Evolutionary conservation across 129 eudicot species (phyloP).

Genomic region (Flaveria trinervia): DNA sequence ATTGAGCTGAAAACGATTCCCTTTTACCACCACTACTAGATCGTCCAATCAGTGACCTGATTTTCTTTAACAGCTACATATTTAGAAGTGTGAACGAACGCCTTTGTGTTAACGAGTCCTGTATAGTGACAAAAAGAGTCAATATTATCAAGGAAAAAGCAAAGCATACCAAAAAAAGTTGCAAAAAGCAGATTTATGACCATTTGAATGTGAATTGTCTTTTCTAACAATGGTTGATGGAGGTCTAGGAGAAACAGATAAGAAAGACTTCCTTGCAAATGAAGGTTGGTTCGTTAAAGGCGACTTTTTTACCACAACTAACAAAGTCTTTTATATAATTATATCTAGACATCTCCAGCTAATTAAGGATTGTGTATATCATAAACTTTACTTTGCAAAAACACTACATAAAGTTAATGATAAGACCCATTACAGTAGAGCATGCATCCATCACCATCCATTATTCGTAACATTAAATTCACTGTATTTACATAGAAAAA

Average conservation of each 20-base stretch:
- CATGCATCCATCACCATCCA: slow-evolving; percentile 24
- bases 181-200: slow-evolving; percentile 27
- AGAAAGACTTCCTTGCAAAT: slow-evolving; percentile 22
- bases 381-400: slow-evolving; percentile 23
- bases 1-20: slow-evolving; percentile 52
- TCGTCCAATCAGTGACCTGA: slow-evolving; percentile 68
- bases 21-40: slow-evolving; percentile 51
- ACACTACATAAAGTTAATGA: slow-evolving; percentile 30
- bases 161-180: slow-evolving; percentile 21
- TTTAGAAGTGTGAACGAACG: slow-evolving; percentile 25
- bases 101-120: slow-evolving; percentile 68
- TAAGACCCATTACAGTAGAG: slow-evolving; percentile 32
- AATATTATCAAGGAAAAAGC: slow-evolving; percentile 26
- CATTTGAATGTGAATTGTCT: slow-evolving; percentile 26
- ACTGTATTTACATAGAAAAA: no score
- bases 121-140: slow-evolving; percentile 47
- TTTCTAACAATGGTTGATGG: background rate
- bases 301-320: slow-evolving; percentile 17
- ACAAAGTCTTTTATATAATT: slow-evolving; percentile 23
- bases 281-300: background rate
- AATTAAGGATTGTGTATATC: slow-evolving; percentile 32
- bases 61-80: slow-evolving; percentile 12
- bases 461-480: background rate
- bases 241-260: slow-evolving; percentile 11
- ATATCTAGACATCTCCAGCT: slow-evolving; percentile 37